Evolutionary conservation across 192 early-diverging fungal species (phyloP).

Genomic region (Kickxella alabastrina): DNA sequence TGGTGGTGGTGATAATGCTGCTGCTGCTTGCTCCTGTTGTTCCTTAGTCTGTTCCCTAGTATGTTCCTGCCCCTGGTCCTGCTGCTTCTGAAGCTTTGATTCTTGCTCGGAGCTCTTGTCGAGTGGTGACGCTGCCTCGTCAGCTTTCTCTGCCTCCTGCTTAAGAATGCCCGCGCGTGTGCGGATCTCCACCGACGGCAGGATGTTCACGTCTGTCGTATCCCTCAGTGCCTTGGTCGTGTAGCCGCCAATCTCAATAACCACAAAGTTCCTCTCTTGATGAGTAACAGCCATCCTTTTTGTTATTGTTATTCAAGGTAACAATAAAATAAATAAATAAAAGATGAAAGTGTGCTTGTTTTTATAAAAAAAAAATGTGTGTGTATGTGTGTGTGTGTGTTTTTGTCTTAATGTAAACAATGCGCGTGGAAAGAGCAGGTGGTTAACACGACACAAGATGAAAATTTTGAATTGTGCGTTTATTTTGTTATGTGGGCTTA

Average conservation of each 20-base stretch:
- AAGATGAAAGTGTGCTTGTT: background rate
- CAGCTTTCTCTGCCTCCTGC: background rate
- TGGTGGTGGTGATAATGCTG: too few relatives aligned
- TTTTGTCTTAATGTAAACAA: too few relatives aligned
- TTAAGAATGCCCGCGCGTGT: conserved; percentile 24
- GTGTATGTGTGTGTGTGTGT: too few relatives aligned
- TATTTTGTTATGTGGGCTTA: background rate
- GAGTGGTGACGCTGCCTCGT: conserved; percentile 2
- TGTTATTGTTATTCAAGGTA: background rate
- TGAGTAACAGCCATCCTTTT: conserved; percentile 33
- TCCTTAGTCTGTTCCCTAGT: too few relatives aligned
- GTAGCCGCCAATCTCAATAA: conserved; percentile 82
- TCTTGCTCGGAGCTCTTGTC: too few relatives aligned
- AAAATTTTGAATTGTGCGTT: background rate
- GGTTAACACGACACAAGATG: too few relatives aligned
- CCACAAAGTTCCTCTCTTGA: conserved; percentile 76
- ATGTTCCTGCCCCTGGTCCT: too few relatives aligned
- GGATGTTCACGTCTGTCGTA: conserved; percentile 69
- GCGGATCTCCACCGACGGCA: conserved; percentile 60
- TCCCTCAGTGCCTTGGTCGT: conserved; percentile 72
- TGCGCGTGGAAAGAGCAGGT: too few relatives aligned
- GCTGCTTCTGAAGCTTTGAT: too few relatives aligned
- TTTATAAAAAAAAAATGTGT: background rate
- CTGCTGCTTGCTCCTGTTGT: too few relatives aligned
- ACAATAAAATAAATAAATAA: conserved; percentile 1